phyloP scores from a whole-genome alignment of 164 flowering plant species.

The Litsea cubeba region DNA sequence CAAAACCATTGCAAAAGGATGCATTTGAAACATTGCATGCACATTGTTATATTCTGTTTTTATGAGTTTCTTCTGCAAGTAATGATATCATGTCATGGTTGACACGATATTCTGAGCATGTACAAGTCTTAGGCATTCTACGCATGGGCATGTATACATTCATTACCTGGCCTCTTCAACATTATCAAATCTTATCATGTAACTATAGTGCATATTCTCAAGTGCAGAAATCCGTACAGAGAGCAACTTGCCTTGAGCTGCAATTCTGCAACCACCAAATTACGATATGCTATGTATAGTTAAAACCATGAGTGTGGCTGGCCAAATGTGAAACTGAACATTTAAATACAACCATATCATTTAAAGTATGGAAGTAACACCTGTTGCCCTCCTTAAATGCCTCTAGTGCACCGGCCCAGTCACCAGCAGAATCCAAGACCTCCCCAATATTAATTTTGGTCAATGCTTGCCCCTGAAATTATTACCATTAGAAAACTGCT shows the following conservation, averaged over 20 bases:
- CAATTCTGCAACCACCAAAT: constrained; percentile 52
- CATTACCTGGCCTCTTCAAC: constrained; percentile 76
- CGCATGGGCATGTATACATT: no score
- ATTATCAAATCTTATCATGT: constrained; percentile 93
- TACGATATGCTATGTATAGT: no score
- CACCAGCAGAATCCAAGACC: constrained; percentile 67
- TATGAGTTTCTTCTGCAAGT: no score
- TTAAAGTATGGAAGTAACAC: constrained; percentile 21
- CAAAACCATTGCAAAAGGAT: no score
- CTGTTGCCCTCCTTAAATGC: constrained; percentile 88
- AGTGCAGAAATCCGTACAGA: constrained; percentile 72
- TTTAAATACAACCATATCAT: no score
- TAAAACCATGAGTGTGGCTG: no score
- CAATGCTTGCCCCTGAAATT: constrained; percentile 80
- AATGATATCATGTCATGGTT: no score
- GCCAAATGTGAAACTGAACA: no score
- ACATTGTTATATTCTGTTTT: no score
- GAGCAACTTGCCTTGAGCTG: constrained; percentile 56
- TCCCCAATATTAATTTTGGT: constrained; percentile 77
- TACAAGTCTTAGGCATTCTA: no score
- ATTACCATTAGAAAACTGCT: background rate
- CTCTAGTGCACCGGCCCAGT: constrained; percentile 63
- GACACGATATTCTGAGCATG: no score
- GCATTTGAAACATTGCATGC: no score
- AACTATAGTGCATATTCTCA: constrained; percentile 93